phyloP scores from a whole-genome alignment of 805 yeast species.

The Ogataea nakhonphanomensis region DNA sequence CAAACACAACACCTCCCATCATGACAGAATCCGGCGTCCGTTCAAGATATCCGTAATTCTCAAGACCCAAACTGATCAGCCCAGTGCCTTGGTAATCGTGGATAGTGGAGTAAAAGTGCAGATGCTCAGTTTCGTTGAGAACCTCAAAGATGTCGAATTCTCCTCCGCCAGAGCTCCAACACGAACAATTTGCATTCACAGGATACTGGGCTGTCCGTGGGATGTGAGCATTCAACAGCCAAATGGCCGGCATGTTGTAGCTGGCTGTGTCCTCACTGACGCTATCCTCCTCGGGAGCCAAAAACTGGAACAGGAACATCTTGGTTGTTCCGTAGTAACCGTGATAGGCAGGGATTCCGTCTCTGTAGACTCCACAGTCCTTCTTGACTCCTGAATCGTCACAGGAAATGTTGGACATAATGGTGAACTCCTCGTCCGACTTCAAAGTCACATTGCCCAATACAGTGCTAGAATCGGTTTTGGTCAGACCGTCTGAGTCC shows the following conservation, averaged over 20 bases:
- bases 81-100: constrained; percentile 76
- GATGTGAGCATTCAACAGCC: constrained; percentile 70
- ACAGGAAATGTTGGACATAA: constrained; percentile 59
- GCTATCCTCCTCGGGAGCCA: constrained; percentile 56
- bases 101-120: constrained; percentile 59
- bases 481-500: constrained; percentile 48
- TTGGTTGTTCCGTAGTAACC: constrained; percentile 66
- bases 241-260: constrained; percentile 69
- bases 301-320: constrained; percentile 70
- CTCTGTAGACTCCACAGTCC: constrained; percentile 73
- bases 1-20: constrained; percentile 74
- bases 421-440: constrained; percentile 58
- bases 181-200: constrained; percentile 57
- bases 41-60: constrained; percentile 50
- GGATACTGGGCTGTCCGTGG: constrained; percentile 76
- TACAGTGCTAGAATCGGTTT: constrained; percentile 45
- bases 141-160: constrained; percentile 76
- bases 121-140: constrained; percentile 56
- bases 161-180: constrained; percentile 79
- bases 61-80: constrained; percentile 58
- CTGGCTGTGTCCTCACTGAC: constrained; percentile 31
- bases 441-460: constrained; percentile 45
- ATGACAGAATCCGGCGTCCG: constrained; percentile 51
- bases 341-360: constrained; percentile 70
- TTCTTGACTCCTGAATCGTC: constrained; percentile 48